Percentiles rank a stretch among this genome's conserved stretches.
Conservation (phyloP, 2,329 filamentous ascomycete species). For the Exserohilum turcica region DNA sequence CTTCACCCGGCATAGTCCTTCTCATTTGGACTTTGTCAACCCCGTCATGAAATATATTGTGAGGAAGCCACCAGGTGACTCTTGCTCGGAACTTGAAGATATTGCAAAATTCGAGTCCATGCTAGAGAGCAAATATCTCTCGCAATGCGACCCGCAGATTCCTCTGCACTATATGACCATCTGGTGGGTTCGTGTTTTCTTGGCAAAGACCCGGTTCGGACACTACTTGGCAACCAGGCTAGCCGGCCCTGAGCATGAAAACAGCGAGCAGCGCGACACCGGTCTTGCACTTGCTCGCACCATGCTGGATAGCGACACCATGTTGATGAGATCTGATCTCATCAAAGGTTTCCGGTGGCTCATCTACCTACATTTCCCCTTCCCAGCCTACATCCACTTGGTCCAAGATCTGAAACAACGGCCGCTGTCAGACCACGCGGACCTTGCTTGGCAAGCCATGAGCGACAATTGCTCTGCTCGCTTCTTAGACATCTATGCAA, state of each 20-base stretch:
- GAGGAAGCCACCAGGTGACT: conserved; percentile 19
- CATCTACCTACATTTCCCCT: conserved; percentile 53
- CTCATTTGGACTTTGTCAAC: conserved; percentile 55
- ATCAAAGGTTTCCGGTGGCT: conserved; percentile 53
- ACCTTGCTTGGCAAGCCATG: conserved; percentile 53
- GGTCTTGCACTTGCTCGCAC: conserved; percentile 42
- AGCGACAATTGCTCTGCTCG: conserved; percentile 53
- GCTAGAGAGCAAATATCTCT: conserved; percentile 47
- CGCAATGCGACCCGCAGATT: conserved; percentile 35
- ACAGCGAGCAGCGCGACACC: conserved; percentile 29
- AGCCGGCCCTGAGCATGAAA: conserved; percentile 13
- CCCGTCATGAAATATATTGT: conserved; percentile 51
- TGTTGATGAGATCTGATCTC: conserved; percentile 49
- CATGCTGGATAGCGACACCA: conserved; percentile 56
- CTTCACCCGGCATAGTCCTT: conserved; percentile 47
- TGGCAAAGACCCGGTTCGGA: conserved; percentile 59
- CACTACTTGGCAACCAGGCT: conserved; percentile 52
- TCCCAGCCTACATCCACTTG: conserved; percentile 56
- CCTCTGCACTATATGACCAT: conserved; percentile 53
- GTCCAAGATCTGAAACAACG: conserved; percentile 50
- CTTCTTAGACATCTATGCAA: conserved; percentile 23
- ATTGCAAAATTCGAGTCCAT: conserved; percentile 48
- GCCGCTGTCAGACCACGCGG: conserved; percentile 44
- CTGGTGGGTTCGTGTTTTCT: conserved; percentile 51
- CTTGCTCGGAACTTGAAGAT: conserved; percentile 22